phyloP scores from a whole-genome alignment of 31 red algal genomes.

The Endocladia muricata region DNA sequence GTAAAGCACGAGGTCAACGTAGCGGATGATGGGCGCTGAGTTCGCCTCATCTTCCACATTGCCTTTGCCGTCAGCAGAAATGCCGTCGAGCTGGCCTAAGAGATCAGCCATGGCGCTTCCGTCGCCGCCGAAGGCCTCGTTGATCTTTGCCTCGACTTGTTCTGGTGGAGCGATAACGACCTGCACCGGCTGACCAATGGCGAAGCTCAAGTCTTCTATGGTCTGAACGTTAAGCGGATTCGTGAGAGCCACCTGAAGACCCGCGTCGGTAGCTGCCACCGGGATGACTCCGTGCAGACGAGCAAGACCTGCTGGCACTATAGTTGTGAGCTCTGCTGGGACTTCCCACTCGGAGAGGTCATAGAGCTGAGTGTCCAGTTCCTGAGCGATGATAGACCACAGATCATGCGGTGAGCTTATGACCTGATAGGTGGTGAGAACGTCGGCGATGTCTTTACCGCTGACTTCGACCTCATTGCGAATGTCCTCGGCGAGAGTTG shows the following conservation, averaged over 20 bases:
- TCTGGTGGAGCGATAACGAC: slow-evolving; percentile 13
- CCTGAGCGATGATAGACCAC: background rate
- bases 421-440: background rate
- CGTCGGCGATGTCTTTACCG: background rate
- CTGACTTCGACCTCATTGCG: background rate
- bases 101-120: background rate
- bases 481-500: background rate
- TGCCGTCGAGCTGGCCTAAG: background rate
- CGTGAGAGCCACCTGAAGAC: background rate
- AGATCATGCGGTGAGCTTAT: background rate
- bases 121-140: background rate
- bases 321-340: background rate
- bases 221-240: slow-evolving; percentile 4
- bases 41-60: slow-evolving; percentile 8
- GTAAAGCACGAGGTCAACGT: slow-evolving; percentile 1
- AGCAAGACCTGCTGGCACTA: background rate
- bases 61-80: background rate
- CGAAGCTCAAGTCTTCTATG: slow-evolving; percentile 2
- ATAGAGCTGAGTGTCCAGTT: background rate
- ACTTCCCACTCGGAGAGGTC: background rate
- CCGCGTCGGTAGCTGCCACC: background rate
- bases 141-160: slow-evolving; percentile 25
- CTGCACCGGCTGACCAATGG: background rate
- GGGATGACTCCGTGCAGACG: slow-evolving; percentile 1
- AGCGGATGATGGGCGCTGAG: slow-evolving; percentile 1